phyloP scores from a whole-genome alignment of 257 asterid species.

The Phtheirospermum japonicum region DNA sequence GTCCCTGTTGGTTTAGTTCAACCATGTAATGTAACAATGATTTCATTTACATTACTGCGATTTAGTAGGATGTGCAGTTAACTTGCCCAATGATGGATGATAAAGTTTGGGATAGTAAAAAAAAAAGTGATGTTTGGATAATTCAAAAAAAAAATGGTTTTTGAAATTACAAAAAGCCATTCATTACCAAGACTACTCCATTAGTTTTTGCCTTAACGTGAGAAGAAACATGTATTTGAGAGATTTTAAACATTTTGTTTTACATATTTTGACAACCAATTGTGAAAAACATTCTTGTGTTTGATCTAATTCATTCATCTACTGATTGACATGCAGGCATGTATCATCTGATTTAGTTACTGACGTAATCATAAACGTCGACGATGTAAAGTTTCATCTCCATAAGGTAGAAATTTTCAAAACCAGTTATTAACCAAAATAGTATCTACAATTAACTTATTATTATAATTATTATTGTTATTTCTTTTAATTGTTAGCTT shows the following conservation, averaged over 20 bases:
- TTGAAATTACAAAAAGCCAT: no score
- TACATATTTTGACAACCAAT: background rate
- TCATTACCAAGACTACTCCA: no score
- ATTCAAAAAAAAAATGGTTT: no score
- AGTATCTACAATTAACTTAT: background rate
- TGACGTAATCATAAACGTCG: constrained; percentile 57
- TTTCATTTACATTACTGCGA: constrained; percentile 14
- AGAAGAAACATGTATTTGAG: no score
- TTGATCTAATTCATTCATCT: background rate
- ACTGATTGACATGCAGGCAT: constrained; percentile 47
- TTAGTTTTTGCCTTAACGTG: no score
- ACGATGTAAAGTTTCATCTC: constrained; percentile 69
- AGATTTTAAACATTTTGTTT: background rate
- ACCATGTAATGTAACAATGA: constrained; percentile 14
- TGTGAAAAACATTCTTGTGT: no score
- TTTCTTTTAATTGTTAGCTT: background rate
- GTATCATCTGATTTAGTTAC: constrained; percentile 73
- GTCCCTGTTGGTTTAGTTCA: constrained; percentile 38
- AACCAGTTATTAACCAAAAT: background rate
- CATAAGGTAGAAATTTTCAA: constrained; percentile 70
- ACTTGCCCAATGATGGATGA: constrained; percentile 13
- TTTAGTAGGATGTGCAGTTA: constrained; percentile 17
- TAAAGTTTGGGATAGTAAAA: background rate
- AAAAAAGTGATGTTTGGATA: no score
- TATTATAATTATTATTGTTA: background rate